Evolutionary conservation across 2,329 filamentous ascomycete genomes (phyloP).

Genomic region (Dothiorella sarmentorum): DNA sequence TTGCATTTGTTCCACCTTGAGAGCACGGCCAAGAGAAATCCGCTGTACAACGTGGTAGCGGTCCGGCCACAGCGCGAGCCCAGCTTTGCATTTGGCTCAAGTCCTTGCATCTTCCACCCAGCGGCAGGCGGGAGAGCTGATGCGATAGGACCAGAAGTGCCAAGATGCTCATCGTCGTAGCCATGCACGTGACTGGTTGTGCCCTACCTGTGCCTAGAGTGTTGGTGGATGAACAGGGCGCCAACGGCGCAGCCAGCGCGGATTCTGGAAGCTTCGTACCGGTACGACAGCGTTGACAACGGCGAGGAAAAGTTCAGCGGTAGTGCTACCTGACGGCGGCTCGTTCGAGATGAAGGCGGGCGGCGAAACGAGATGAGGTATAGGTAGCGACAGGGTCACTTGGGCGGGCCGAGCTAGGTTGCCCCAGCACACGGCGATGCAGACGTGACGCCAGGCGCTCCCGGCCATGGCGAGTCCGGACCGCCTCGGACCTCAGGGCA

Average conservation of each 20-base stretch:
- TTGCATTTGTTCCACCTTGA: constrained; percentile 40
- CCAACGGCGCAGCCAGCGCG: constrained; percentile 54
- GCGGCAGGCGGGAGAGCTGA: constrained; percentile 49
- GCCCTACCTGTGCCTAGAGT: no score
- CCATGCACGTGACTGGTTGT: constrained; percentile 56
- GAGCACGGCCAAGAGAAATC: constrained; percentile 52
- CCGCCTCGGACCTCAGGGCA: neutral
- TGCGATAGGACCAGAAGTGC: constrained; percentile 51
- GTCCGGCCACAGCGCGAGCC: constrained; percentile 51
- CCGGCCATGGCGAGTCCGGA: neutral
- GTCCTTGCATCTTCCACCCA: constrained; percentile 44
- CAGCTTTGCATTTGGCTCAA: constrained; percentile 52
- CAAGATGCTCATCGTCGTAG: constrained; percentile 56
- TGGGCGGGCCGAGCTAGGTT: neutral
- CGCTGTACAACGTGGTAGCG: constrained; percentile 54
- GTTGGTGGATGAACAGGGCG: no score
- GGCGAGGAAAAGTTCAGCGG: constrained; percentile 37
- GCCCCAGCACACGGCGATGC: neutral
- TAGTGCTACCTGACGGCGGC: constrained; percentile 39
- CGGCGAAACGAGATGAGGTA: neutral
- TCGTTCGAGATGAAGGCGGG: constrained; percentile 11
- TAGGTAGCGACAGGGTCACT: neutral
- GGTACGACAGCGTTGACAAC: constrained; percentile 46
- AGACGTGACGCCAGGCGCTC: constrained; percentile 1
- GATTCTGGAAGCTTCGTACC: constrained; percentile 53